Evolutionary conservation across 331 rosid species (phyloP), one percentile per base, ranked within the genome.

Genomic region (Ulmus americana): DNA sequence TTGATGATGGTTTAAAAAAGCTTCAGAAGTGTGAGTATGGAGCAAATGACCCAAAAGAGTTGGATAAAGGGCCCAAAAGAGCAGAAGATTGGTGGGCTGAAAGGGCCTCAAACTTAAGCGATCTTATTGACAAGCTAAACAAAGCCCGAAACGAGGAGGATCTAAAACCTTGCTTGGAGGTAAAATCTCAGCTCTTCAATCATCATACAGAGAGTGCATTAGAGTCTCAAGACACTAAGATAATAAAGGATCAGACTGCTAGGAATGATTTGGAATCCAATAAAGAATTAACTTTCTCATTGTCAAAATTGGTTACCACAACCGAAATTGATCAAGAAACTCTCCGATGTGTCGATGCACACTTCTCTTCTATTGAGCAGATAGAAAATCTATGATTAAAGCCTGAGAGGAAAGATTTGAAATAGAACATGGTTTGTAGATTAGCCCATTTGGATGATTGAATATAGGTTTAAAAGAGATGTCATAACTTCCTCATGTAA

Each of bases 101-200:
- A 71, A 89, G 82, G 80, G 78, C 76, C 64, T 78, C 79, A 55
- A 74, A 77, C 45, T 47, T 89, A 38, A 77, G 76, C 14, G 96
- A 89, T 74, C 91, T 94, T 54, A 69, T 83, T 39, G 95, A 94
- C 55, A 89, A 82, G 79, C 67, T 94, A 64, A 89, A 87, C 72
- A 94, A 85, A 76, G 95, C 97, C 55, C 88, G 95, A 58, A 89
- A 63, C 48, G 91, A 83, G 82, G 98, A 94, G 82, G 98, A 94
- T 81, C 72, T 94, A 67, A 79, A 70, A 72, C 73, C 88, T 5
- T 94, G 95, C 84, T 49, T 76, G 77, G 90, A 86, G 76, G 54
- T 81, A 77, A 89, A 87, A 77, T 61, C 72, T 35, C 83, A 82
- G 65, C 82, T 94, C 55, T 87, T 89, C 71, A 67, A 71, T 74